A percentile compares a stretch with the other conserved stretches of the same genome.
phyloP scores from a whole-genome alignment of 768 basidiomycete genomes.

The Trametopsis cervina region DNA sequence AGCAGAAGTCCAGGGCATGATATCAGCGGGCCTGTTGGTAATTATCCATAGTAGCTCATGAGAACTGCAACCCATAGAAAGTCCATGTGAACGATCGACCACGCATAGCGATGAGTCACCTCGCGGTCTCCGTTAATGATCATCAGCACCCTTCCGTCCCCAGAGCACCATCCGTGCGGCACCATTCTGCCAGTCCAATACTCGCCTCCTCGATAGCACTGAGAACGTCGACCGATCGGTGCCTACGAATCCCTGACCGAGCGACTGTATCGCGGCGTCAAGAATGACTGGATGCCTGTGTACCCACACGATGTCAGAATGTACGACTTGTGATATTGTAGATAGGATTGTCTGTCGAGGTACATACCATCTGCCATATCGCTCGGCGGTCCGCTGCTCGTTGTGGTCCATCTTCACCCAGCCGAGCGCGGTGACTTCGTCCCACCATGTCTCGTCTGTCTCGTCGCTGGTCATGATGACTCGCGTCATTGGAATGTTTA shows the following conservation, averaged over 20 bases:
- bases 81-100: too few species aligned
- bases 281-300: constrained; percentile 53
- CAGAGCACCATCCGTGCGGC: constrained; percentile 46
- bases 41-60: too few species aligned
- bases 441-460: constrained; percentile 33
- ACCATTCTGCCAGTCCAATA: constrained; percentile 60
- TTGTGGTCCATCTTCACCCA: constrained; percentile 32
- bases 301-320: background rate
- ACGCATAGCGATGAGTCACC: too few species aligned
- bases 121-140: constrained; percentile 44
- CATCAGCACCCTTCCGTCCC: constrained; percentile 50
- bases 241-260: constrained; percentile 62
- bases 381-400: constrained; percentile 25
- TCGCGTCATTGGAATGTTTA: constrained; percentile 24
- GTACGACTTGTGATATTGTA: background rate
- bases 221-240: constrained; percentile 71
- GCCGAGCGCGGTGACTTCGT: constrained; percentile 27
- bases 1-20: too few species aligned
- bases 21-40: too few species aligned
- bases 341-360: background rate
- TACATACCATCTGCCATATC: constrained; percentile 27
- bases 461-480: constrained; percentile 41
- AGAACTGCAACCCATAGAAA: too few species aligned
- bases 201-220: constrained; percentile 57
- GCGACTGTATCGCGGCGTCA: constrained; percentile 66